Evolutionary conservation across 495 filamentous ascomycete genomes (phyloP).

Genomic region (Pyrenopolyporus hunteri): DNA sequence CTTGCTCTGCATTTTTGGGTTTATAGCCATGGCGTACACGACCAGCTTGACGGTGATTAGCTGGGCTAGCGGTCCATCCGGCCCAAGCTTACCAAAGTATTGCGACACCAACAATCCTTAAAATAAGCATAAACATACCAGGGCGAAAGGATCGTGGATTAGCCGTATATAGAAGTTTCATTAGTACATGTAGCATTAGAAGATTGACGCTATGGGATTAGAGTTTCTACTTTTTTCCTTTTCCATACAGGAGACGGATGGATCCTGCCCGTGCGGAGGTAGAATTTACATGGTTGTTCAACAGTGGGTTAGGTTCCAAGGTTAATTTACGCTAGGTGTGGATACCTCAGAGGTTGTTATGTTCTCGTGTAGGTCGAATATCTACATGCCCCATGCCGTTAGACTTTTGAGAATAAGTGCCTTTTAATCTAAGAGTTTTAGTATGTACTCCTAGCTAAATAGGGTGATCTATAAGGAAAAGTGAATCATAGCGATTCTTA

Average conservation of each 20-base stretch:
- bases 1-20: conserved; percentile 76
- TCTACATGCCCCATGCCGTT: background rate
- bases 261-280: conserved; percentile 7
- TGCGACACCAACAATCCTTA: conserved; percentile 48
- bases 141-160: background rate
- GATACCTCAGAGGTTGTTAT: conserved; percentile 6
- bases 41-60: conserved; percentile 81
- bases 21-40: conserved; percentile 87
- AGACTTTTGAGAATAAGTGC: conserved; percentile 1
- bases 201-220: conserved; percentile 20
- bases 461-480: background rate
- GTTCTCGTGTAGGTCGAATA: background rate
- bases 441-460: background rate
- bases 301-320: conserved; percentile 1
- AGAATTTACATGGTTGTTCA: conserved; percentile 24
- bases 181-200: conserved; percentile 12
- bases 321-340: background rate
- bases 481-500: background rate
- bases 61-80: conserved; percentile 65
- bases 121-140: background rate
- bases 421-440: background rate
- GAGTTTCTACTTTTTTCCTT: conserved; percentile 2
- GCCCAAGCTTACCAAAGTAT: conserved; percentile 52
- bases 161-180: conserved; percentile 27
- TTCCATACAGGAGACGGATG: no score